phyloP scores from a whole-genome alignment of 345 rosid genomes.

The Citrus unshiu region DNA sequence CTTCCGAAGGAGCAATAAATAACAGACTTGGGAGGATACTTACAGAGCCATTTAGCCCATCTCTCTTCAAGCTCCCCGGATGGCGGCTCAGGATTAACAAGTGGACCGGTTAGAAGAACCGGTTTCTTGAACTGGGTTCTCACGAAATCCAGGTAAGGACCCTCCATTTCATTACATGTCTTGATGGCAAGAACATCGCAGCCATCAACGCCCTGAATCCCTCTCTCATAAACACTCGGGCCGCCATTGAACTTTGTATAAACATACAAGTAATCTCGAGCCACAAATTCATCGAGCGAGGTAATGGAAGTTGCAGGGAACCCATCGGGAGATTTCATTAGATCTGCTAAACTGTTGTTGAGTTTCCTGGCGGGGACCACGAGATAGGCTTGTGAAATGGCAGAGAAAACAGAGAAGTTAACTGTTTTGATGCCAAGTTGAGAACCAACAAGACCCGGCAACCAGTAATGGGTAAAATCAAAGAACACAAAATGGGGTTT shows the following conservation, averaged over 20 bases:
- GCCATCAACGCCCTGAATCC: neutral
- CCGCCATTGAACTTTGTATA: conserved; percentile 17
- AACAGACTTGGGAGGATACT: conserved; percentile 14
- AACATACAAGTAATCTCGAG: conserved; percentile 1
- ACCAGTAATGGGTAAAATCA: conserved; percentile 16
- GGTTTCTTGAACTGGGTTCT: conserved; percentile 20
- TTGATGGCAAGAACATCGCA: conserved; percentile 19
- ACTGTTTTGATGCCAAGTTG: conserved; percentile 20
- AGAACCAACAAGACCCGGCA: conserved; percentile 15
- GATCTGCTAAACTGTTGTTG: neutral
- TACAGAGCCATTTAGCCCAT: conserved; percentile 30
- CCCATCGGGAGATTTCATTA: conserved; percentile 21
- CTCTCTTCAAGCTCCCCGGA: conserved; percentile 25
- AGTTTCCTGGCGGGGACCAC: conserved; percentile 17
- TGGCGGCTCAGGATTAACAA: conserved; percentile 21
- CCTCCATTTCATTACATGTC: conserved; percentile 28
- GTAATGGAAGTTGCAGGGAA: conserved; percentile 13
- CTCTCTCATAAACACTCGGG: conserved; percentile 5
- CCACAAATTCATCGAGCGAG: conserved; percentile 16
- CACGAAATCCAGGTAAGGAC: conserved; percentile 20
- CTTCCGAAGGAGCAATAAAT: conserved; percentile 32
- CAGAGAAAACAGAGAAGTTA: conserved; percentile 14
- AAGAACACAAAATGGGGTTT: conserved; percentile 28
- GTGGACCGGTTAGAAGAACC: conserved; percentile 26
- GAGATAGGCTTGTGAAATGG: conserved; percentile 12